Conservation (phyloP, 2,329 filamentous ascomycete species). For the Phoma herbarum region DNA sequence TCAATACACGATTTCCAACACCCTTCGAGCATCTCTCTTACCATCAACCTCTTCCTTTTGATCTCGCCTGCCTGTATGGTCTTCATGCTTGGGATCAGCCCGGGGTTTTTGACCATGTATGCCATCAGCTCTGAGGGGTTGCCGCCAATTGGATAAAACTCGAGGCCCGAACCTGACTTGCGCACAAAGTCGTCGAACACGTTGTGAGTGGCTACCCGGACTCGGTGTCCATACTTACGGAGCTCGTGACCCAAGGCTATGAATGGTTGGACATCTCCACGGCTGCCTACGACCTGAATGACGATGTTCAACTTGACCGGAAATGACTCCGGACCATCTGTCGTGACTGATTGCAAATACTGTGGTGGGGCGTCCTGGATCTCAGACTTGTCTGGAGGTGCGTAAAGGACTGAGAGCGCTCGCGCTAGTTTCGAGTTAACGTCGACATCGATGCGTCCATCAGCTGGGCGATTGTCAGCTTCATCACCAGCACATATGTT, state of each 20-base stretch:
- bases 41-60: conserved; percentile 11
- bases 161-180: conserved; percentile 27
- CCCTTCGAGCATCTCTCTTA: conserved; percentile 29
- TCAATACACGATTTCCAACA: conserved; percentile 49
- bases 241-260: conserved; percentile 62
- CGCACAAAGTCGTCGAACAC: conserved; percentile 25
- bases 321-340: background rate
- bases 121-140: conserved; percentile 56
- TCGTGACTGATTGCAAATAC: background rate
- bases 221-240: conserved; percentile 48
- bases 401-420: conserved; percentile 12
- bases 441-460: conserved; percentile 13
- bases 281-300: conserved; percentile 63
- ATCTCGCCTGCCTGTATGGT: conserved; percentile 43
- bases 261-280: conserved; percentile 67
- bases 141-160: conserved; percentile 50
- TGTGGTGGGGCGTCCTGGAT: background rate
- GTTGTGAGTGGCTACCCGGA: conserved; percentile 37
- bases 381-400: conserved; percentile 19
- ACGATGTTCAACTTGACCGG: conserved; percentile 58
- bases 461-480: background rate
- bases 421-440: conserved; percentile 3
- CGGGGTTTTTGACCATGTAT: conserved; percentile 60
- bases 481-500: background rate
- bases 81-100: conserved; percentile 40